These are phyloP conservation scores for Cryptococcus sp. DNA, from an alignment of 1,284 basidiomycete genomes.

Conservation along the genomic window DNA sequence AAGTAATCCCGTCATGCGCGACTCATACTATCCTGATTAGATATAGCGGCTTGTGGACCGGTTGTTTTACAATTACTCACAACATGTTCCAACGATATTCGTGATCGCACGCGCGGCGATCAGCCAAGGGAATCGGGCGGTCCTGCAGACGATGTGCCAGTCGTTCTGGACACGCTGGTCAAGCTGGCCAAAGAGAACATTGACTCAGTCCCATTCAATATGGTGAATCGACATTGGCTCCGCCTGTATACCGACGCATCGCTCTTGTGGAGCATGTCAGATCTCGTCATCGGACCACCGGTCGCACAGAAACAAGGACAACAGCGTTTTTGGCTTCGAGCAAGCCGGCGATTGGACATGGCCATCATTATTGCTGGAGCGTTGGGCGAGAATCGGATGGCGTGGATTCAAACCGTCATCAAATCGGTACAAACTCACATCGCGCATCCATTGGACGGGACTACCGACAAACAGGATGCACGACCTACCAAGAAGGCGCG, in stretches of 20 bases:
- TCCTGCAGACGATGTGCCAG: background rate
- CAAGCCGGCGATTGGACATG: conserved; percentile 68
- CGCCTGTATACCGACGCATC: conserved; percentile 56
- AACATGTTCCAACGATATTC: too few species aligned
- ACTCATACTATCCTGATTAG: background rate
- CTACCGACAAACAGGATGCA: background rate
- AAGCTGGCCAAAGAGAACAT: conserved; percentile 54
- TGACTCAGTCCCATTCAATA: conserved; percentile 50
- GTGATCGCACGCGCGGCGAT: too few species aligned
- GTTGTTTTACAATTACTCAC: background rate
- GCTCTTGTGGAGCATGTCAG: conserved; percentile 34
- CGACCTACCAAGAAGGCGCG: conserved; percentile 5
- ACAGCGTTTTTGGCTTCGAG: conserved; percentile 17
- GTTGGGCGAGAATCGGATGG: conserved; percentile 63
- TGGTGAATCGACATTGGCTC: conserved; percentile 52
- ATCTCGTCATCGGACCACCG: conserved; percentile 8
- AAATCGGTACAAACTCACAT: conserved; percentile 51
- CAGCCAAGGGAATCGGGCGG: too few species aligned
- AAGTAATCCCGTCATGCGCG: too few species aligned
- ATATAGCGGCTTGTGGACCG: conserved; percentile 7
- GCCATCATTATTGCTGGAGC: conserved; percentile 83
- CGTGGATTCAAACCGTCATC: conserved; percentile 67
- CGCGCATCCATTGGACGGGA: background rate
- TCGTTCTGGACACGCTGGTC: conserved; percentile 33
- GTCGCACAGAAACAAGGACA: background rate